Evolutionary conservation across 768 basidiomycete genomes (phyloP).

Genomic region (Tremella mesenterica): DNA sequence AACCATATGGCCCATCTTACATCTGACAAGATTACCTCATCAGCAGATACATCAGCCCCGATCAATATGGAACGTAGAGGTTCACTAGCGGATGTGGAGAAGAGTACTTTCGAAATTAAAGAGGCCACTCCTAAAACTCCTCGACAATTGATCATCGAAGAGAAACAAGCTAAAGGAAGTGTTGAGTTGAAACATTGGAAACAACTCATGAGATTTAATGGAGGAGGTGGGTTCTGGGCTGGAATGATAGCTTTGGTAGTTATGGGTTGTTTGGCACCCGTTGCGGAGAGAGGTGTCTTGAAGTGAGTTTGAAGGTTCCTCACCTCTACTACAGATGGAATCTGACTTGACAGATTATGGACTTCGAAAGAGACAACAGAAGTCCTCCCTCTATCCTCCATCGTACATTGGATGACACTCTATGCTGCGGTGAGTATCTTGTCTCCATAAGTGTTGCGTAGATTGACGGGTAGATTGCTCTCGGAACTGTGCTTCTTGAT

Average conservation of each 20-base stretch:
- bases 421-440: constrained; percentile 20
- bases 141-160: constrained; percentile 26
- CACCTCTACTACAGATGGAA: neutral
- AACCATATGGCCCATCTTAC: constrained; percentile 30
- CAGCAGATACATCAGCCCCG: neutral
- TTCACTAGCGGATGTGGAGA: neutral
- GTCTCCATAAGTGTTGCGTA: neutral
- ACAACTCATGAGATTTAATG: constrained; percentile 19
- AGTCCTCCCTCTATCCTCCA: neutral
- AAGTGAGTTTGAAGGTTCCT: constrained; percentile 12
- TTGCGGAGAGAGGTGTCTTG: constrained; percentile 18
- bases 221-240: constrained; percentile 18
- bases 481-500: constrained; percentile 4
- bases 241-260: constrained; percentile 7
- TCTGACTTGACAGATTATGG: constrained; percentile 21
- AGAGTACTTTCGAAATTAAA: constrained; percentile 15
- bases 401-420: constrained; percentile 20
- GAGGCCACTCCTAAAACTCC: constrained; percentile 22
- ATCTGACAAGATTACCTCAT: neutral
- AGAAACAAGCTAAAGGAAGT: constrained; percentile 13
- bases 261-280: constrained; percentile 5
- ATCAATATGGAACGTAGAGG: neutral
- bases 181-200: constrained; percentile 21
- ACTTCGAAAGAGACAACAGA: constrained; percentile 7
- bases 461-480: constrained; percentile 10